phyloP scores from a whole-genome alignment of 2,329 filamentous ascomycete species.

The Xylariaceae sp. region DNA sequence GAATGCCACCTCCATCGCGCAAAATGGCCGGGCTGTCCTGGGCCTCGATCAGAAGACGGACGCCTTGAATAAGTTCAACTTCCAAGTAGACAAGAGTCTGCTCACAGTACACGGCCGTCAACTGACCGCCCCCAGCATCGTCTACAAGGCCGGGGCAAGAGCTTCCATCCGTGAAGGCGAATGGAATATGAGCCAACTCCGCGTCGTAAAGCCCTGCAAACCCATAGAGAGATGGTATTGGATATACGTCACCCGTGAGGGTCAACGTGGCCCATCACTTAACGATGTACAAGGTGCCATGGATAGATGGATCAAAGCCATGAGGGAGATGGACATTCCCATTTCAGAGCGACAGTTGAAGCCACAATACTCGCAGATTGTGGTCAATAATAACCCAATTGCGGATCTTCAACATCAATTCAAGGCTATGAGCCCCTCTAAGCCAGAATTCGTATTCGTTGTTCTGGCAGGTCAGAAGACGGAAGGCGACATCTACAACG shows the following conservation, averaged over 20 bases:
- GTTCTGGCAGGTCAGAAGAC: conserved; percentile 46
- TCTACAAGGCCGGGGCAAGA: conserved; percentile 43
- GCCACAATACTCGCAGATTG: conserved; percentile 24
- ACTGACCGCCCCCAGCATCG: conserved; percentile 54
- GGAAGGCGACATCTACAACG: conserved; percentile 53
- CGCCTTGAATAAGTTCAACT: conserved; percentile 48
- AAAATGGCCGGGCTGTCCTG: conserved; percentile 51
- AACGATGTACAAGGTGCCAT: conserved; percentile 25
- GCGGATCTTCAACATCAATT: conserved; percentile 23
- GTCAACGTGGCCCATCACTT: background rate
- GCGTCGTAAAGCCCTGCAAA: conserved; percentile 48
- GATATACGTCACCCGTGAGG: conserved; percentile 35
- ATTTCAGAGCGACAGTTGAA: conserved; percentile 28
- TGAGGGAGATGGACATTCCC: conserved; percentile 38
- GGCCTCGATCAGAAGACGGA: conserved; percentile 45
- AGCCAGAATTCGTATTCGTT: conserved; percentile 52
- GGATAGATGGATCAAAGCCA: conserved; percentile 34
- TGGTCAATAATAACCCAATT: conserved; percentile 12
- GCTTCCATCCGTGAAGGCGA: conserved; percentile 46
- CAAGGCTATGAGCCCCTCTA: conserved; percentile 26
- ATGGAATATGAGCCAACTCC: conserved; percentile 63
- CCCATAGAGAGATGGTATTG: conserved; percentile 47
- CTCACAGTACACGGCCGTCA: conserved; percentile 70
- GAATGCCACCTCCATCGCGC: conserved; percentile 63
- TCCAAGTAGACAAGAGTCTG: conserved; percentile 56